These are phyloP conservation scores for Saccharomyces hybrid DNA, from an alignment of 1,139 yeast species.

Conservation along the genomic window DNA sequence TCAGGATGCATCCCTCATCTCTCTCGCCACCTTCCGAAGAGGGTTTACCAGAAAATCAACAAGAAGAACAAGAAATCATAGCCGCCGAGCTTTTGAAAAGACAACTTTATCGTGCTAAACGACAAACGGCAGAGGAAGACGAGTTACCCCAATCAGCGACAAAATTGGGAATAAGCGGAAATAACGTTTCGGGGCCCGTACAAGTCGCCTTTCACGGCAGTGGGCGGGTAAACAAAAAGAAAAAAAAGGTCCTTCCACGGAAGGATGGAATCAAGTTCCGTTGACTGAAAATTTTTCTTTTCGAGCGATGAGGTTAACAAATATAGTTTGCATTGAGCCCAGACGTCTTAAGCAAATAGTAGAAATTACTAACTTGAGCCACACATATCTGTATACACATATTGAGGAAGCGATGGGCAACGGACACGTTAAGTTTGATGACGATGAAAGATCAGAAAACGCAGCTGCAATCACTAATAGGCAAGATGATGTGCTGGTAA, in stretches of 20 bases:
- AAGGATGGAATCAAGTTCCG: neutral
- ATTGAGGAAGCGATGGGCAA: neutral
- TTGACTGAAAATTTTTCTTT: neutral
- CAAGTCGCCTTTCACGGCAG: neutral
- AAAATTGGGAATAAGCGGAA: neutral
- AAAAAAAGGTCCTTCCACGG: neutral
- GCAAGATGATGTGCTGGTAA: neutral
- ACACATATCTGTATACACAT: neutral
- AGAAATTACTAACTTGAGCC: neutral
- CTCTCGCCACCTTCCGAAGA: neutral
- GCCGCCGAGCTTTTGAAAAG: constrained; percentile 1
- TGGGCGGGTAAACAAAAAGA: neutral
- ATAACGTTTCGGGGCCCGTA: neutral
- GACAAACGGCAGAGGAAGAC: neutral
- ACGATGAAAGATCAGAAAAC: constrained; percentile 3
- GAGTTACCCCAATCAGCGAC: neutral
- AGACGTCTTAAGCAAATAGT: neutral
- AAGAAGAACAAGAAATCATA: neutral
- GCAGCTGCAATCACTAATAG: constrained; percentile 1
- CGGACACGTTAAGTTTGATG: constrained; percentile 1
- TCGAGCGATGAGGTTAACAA: neutral
- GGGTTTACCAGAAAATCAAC: neutral
- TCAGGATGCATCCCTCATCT: neutral
- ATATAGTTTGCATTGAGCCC: neutral
- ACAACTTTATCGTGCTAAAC: neutral